Evolutionary conservation across 208 protist species (phyloP), one percentile per base, ranked within the genome.

Genomic region (Balamuthia mandrillaris): DNA sequence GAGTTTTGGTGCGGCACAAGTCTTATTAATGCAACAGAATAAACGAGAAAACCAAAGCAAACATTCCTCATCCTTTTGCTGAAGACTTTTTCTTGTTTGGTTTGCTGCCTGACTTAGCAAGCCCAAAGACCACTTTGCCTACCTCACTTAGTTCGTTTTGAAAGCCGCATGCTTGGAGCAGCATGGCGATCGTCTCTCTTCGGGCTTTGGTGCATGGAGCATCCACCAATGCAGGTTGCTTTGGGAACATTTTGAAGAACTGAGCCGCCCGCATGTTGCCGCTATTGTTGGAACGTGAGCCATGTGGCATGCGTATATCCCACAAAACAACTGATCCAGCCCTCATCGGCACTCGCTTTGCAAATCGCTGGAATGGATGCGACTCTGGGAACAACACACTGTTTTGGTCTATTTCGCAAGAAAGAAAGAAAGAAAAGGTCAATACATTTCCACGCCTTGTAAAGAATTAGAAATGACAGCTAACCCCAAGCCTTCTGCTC

Each of bases 191-290:
- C 18, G 63, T 72, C n/a, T 31, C 21, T 4, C 21, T 41, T 0
- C 63, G 63, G 7, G 63, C 63, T 41, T 41, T 9, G 14, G 63
- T 41, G 29, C 63, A 41, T 41, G 24, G 10, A 41, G 63, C 39
- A 31, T 72, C 35, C 63, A 72, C 49, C n/a, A n/a, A n/a, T n/a
- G n/a, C n/a, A 16, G 63, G 63, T 29, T 72, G 63, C 6, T 35
- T 14, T n/a, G 63, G 63, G 63, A 72, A 72, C 63, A 72, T 72
- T 4, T 41, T 3, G 7, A 72, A 41, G 63, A 72, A 72, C 63
- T 33, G 10, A 5, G 63, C 63, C 10, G 39, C 42, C 24, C 63
- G 6, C 63, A 72, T 72, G 24, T 41, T 10, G 33, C 21, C 24
- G 35, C 63, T 72, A 18, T 29, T 42, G 39, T 72, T 72, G 0